These are phyloP conservation scores for Apophysomyces ossiformis DNA, from an alignment of 371 early-diverging fungal genomes.

Conservation along the genomic window DNA sequence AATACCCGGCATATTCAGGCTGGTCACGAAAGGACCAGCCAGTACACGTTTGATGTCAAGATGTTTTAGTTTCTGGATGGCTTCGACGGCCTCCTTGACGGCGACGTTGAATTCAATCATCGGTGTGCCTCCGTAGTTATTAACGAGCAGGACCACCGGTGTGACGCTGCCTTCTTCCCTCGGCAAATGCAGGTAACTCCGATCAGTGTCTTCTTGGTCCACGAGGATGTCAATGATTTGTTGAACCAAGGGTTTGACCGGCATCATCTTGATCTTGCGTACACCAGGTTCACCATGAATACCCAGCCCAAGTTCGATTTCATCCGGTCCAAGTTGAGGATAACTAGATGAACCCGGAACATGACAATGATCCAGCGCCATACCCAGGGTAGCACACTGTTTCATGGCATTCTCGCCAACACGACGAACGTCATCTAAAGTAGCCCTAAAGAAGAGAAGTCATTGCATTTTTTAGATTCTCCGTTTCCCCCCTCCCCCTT, in stretches of 20 bases:
- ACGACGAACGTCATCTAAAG: conserved; percentile 59
- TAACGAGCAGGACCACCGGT: conserved; percentile 67
- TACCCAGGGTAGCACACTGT: conserved; percentile 77
- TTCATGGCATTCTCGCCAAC: conserved; percentile 56
- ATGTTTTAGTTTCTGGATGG: conserved; percentile 26
- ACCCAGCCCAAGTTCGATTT: conserved; percentile 80
- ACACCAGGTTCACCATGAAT: conserved; percentile 81
- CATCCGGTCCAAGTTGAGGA: conserved; percentile 35
- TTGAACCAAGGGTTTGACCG: conserved; percentile 57
- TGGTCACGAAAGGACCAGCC: conserved; percentile 73
- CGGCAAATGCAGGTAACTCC: conserved; percentile 37
- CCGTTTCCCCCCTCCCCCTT: too few species aligned
- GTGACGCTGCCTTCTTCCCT: conserved; percentile 16
- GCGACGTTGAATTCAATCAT: conserved; percentile 71
- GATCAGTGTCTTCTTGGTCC: conserved; percentile 50
- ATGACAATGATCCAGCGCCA: conserved; percentile 74
- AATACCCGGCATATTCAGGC: conserved; percentile 79
- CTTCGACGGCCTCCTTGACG: conserved; percentile 64
- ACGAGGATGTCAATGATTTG: conserved; percentile 62
- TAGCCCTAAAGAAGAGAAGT: conserved; percentile 29
- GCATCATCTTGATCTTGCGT: conserved; percentile 46
- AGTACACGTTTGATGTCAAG: conserved; percentile 59
- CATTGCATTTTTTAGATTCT: too few species aligned
- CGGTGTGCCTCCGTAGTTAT: conserved; percentile 82
- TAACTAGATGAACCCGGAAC: conserved; percentile 63